phyloP scores from a whole-genome alignment of 179 eudicot species.

The Sideroxylon spinosum region DNA sequence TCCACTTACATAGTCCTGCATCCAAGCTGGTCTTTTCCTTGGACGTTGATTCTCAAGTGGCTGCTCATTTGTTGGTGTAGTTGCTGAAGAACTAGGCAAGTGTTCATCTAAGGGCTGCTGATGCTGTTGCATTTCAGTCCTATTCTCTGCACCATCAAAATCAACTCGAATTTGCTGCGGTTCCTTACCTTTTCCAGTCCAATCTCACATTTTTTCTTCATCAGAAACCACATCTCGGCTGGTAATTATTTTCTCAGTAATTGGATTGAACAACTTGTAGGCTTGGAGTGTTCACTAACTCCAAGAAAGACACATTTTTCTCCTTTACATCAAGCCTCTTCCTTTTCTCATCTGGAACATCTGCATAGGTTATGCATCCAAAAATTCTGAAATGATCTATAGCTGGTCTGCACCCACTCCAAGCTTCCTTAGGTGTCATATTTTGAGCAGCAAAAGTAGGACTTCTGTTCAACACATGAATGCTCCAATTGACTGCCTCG shows the following conservation, averaged over 20 bases:
- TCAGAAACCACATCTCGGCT: too few relatives aligned
- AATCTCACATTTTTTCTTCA: too few relatives aligned
- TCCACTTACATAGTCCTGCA: not conserved
- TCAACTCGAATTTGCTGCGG: too few relatives aligned
- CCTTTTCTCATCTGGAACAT: constrained; percentile 10
- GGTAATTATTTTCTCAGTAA: not conserved
- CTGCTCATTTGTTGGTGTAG: not conserved
- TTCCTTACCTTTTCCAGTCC: too few relatives aligned
- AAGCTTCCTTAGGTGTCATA: not conserved
- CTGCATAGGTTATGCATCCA: not conserved
- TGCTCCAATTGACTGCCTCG: not conserved
- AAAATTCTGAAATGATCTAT: not conserved
- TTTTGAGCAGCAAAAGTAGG: constrained; percentile 1
- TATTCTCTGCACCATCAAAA: not conserved
- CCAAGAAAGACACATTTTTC: not conserved
- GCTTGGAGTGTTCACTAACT: not conserved
- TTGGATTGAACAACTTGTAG: not conserved
- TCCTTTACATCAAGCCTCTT: not conserved
- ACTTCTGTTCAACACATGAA: constrained; percentile 1
- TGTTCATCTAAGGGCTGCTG: not conserved
- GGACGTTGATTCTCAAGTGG: not conserved
- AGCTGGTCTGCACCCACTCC: not conserved
- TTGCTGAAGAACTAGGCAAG: not conserved
- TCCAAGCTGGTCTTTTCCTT: not conserved
- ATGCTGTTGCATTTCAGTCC: not conserved